Base-by-base conservation (phyloP, 805 yeast genomes). In the Metschnikowia continentalis region DNA sequence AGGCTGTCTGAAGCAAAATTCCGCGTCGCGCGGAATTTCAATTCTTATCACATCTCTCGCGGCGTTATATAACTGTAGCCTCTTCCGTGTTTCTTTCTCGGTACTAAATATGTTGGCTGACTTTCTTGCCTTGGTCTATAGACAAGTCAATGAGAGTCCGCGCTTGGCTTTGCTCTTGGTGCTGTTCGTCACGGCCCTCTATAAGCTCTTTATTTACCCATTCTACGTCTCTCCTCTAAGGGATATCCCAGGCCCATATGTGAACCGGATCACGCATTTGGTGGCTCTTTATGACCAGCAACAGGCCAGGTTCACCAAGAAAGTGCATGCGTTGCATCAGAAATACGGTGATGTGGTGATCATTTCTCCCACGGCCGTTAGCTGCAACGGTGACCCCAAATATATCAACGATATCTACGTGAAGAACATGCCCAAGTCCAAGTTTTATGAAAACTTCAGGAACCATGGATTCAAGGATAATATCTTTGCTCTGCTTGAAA, bases 321-420 rank as follows among this genome's bases (percentile, higher is more conserved):
- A 51, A 6, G 77, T 84, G 2, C 77, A 81, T 50, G 37, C 61
- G 3, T 65, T 84, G 51, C 91, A 86, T 58, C 43, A 61, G 42
- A 62, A 68, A 51, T 83, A 83, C 57, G 91, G 90, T 1, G 77
- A 84, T 6, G 79, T 84, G 3, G 82, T 86, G 5, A 69, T 86
- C 20, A 64, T 86, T 13, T 75, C 82, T 1, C 90, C 90, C 2
- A 65, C 69, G 22, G 90, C 84, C 56, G 69, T 86, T 17, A 82
- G 86, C 46, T 75, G 85, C 42, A 72, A 79, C 42, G 77, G 74
- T 1, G 81, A 83, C 47, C 60, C 73, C 4, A 73, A 72, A 43
- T 78, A 70, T 53, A 55, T 83, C 38, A 78, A 76, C 55, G 81
- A 80, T 40, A 75, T 86, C 19, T 86, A 86, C 62, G 65, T 78